Evolutionary conservation across 2,329 filamentous ascomycete species (phyloP), one percentile per base, ranked within the genome.

Genomic region (Colletotrichum melonis): DNA sequence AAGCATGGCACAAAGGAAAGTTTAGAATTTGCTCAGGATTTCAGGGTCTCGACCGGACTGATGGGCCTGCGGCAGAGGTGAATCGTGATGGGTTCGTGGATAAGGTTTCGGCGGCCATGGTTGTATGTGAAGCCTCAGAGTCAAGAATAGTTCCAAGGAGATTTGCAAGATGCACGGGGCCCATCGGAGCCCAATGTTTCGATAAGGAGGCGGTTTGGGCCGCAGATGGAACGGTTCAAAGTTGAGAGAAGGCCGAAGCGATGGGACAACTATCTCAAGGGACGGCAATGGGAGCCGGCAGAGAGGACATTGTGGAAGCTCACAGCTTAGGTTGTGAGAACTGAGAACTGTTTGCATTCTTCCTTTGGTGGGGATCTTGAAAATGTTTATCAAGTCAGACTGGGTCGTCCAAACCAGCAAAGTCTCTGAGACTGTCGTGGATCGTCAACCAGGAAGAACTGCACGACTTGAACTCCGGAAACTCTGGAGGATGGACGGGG

Each of bases 201-300:
- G 16, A 42, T 4, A 1, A 24, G 32, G 32, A 68, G 26, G 19
- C 16, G 11, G 9, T n/a, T 19, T 16, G 38, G 32, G 30, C 46
- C n/a, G 63, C 22, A 46, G 24, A 14, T 22, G 28, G 30, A 8
- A 19, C 8, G 12, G 8, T n/a, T 5, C 19, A 35, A 12, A 59
- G 30, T 24, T 24, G 22, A 63, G 24, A 72, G 64, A 35, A 72
- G 38, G 64, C 69, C 57, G 64, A 72, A 71, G 56, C 63, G 63
- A 67, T 56, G 56, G 22, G 55, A 60, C 30, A 54, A 42, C 38
- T 1, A 19, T 19, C 16, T 16, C 14, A 19, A 42, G 38, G 38
- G 38, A 42, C 38, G 38, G 38, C 16, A 42, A 16, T 16, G 38
- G 38, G 38, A 42, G 38, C 38, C 14, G 38, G 38, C 16, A 42